A percentile compares a stretch with the other conserved stretches of the same genome.
phyloP scores from a whole-genome alignment of 495 filamentous ascomycete genomes.

The Letharia columbiana region DNA sequence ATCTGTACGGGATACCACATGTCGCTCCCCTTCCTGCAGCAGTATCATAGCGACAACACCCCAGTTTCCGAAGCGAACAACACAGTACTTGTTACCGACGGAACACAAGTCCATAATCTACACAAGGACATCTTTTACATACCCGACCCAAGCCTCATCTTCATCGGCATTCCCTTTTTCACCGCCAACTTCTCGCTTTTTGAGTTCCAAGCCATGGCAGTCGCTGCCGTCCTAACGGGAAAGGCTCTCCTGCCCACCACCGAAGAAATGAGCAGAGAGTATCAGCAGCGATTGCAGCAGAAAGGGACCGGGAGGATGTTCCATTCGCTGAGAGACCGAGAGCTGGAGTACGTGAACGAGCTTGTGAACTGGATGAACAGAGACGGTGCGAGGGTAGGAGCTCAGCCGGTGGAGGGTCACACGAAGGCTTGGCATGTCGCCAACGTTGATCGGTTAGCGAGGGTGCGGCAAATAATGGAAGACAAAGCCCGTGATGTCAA shows the following conservation, averaged over 20 bases:
- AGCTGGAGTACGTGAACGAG: slow-evolving; percentile 47
- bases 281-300: slow-evolving; percentile 33
- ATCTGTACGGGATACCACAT: slow-evolving; percentile 60
- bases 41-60: slow-evolving; percentile 6
- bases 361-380: slow-evolving; percentile 48
- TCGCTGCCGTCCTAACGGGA: slow-evolving; percentile 40
- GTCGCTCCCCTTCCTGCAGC: slow-evolving; percentile 36
- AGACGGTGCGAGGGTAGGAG: slow-evolving; percentile 27
- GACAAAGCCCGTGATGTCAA: not conserved
- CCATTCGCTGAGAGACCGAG: slow-evolving; percentile 45
- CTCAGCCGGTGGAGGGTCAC: slow-evolving; percentile 37
- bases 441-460: slow-evolving; percentile 29
- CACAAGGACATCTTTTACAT: slow-evolving; percentile 15
- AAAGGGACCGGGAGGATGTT: slow-evolving; percentile 47
- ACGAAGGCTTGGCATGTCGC: slow-evolving; percentile 37
- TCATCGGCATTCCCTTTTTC: slow-evolving; percentile 8
- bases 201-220: slow-evolving; percentile 13
- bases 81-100: slow-evolving; percentile 9
- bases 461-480: slow-evolving; percentile 9
- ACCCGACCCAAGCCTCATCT: slow-evolving; percentile 6
- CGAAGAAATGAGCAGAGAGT: slow-evolving; percentile 45
- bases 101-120: slow-evolving; percentile 8
- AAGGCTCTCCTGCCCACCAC: slow-evolving; percentile 40
- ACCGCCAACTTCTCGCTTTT: slow-evolving; percentile 9
- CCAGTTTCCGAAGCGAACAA: not conserved